phyloP scores from a whole-genome alignment of 2,329 filamentous ascomycete genomes.

The Peltaster fructicola region DNA sequence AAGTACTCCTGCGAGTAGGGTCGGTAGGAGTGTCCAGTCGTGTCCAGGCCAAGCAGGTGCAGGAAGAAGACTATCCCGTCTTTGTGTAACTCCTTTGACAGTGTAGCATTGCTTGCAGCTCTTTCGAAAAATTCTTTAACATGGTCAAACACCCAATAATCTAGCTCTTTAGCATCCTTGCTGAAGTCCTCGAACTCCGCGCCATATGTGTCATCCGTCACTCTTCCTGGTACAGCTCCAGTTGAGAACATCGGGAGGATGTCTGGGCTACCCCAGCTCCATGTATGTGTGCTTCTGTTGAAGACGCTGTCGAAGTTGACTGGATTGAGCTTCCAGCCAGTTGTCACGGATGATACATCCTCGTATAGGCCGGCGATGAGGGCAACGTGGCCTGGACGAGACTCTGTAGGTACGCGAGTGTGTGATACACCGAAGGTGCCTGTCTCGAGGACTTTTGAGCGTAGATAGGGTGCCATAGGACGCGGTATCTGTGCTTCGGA shows the following conservation, averaged over 20 bases:
- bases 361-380: conserved; percentile 94
- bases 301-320: conserved; percentile 98
- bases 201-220: conserved; percentile 73
- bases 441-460: conserved; percentile 70
- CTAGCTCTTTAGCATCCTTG: conserved; percentile 59
- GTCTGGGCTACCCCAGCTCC: conserved; percentile 98
- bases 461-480: conserved; percentile 76
- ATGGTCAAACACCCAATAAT: conserved; percentile 89
- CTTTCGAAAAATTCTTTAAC: conserved; percentile 74
- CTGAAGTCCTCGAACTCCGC: conserved; percentile 84
- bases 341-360: conserved; percentile 92
- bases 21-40: conserved; percentile 66
- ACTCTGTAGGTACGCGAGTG: conserved; percentile 91
- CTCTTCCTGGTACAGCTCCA: conserved; percentile 71
- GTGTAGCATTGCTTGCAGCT: conserved; percentile 58
- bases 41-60: conserved; percentile 83
- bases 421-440: conserved; percentile 96
- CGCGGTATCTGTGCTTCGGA: conserved; percentile 49
- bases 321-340: conserved; percentile 95
- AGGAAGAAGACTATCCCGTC: conserved; percentile 91
- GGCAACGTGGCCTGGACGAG: conserved; percentile 86
- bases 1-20: conserved; percentile 94
- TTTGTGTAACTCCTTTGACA: conserved; percentile 54
- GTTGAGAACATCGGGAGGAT: conserved; percentile 94
- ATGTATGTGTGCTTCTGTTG: conserved; percentile 89